These are phyloP conservation scores for Metarhizium sp. DNA, from an alignment of 2,329 filamentous ascomycete species.

Conservation along the genomic window DNA sequence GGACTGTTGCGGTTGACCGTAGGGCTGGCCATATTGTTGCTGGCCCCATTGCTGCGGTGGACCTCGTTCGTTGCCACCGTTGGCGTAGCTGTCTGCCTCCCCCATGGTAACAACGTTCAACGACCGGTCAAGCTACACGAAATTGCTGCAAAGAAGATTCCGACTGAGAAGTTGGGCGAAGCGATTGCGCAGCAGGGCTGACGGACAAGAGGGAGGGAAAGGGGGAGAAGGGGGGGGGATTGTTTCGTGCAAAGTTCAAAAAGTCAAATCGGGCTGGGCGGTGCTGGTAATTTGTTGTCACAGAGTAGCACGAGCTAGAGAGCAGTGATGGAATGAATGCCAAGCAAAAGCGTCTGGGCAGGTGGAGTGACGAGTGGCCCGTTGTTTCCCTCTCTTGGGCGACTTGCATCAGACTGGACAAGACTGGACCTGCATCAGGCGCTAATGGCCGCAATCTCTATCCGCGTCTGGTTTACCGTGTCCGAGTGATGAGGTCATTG, in stretches of 20 bases:
- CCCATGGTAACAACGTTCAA: conserved; percentile 17
- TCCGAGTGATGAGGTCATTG: conserved; percentile 4
- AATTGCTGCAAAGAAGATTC: background rate
- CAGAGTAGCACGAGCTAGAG: too few species aligned
- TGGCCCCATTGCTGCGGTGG: conserved; percentile 6
- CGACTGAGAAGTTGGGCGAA: background rate
- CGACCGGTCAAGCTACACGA: background rate
- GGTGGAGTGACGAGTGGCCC: too few species aligned
- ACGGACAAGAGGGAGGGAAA: background rate
- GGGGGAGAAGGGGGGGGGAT: background rate
- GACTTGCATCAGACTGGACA: too few species aligned
- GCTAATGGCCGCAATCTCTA: too few species aligned
- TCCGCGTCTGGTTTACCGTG: too few species aligned
- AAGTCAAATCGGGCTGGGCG: background rate
- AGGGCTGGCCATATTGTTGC: conserved; percentile 7
- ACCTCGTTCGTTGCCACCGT: conserved; percentile 12
- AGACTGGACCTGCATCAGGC: too few species aligned
- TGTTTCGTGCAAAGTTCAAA: background rate
- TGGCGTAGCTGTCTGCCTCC: conserved; percentile 24
- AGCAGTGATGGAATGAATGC: too few species aligned
- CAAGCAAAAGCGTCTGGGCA: too few species aligned
- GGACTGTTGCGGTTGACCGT: conserved; percentile 10
- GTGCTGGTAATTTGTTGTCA: background rate
- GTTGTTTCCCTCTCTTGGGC: too few species aligned
- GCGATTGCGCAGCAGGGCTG: background rate